Base-by-base conservation (phyloP, 352 stramenopile species). In the Saprolegnia parasitica region DNA sequence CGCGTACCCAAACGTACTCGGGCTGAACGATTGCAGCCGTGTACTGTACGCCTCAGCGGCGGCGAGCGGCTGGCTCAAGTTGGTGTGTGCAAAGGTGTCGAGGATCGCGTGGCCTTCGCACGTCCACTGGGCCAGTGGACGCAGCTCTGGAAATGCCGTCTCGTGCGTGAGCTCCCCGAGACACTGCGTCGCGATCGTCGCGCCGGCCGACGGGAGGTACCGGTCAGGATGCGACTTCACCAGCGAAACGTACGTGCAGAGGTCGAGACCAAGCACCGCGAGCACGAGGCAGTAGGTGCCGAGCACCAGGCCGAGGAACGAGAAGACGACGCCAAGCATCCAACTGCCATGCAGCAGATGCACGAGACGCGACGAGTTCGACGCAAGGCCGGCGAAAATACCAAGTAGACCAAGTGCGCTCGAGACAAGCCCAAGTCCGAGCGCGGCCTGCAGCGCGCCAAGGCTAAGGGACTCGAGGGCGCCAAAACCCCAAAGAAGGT, bases 291-390 rank as follows among this genome's bases (percentile, higher is more conserved):
- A 42, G 4, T 20, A 24, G 24, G 20, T n/a, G 6, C 37, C 49
- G 16, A 42, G 35, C 20, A 32, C 21, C 8, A 67, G 50, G 20
- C 37, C 58, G n/a, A 56, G 5, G 37, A 55, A 21, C 1, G 58
- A 37, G 29, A 67, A 67, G 18, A 21, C 0, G 58, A 67, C 18
- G 4, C 20, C 58, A 5, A 42, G 6, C 20, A 56, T 55, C 40
- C 58, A 67, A 21, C 58, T 67, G 3, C 26, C 13, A 29, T 56
- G 58, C 21, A 67, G 32, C 29, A 63, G 16, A 32, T 63, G 26
- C 9, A 56, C 20, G 13, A 21, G 49, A 1, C 13, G 35, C 3
- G 37, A 55, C 1, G 39, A 26, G 40, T 13, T n/a, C 37, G 58
- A 56, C 16, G 0, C 37, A 13, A 54, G 45, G n/a, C 58, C 45